Base-by-base conservation (phyloP, 2,329 filamentous ascomycete species). In the Fusarium udum region DNA sequence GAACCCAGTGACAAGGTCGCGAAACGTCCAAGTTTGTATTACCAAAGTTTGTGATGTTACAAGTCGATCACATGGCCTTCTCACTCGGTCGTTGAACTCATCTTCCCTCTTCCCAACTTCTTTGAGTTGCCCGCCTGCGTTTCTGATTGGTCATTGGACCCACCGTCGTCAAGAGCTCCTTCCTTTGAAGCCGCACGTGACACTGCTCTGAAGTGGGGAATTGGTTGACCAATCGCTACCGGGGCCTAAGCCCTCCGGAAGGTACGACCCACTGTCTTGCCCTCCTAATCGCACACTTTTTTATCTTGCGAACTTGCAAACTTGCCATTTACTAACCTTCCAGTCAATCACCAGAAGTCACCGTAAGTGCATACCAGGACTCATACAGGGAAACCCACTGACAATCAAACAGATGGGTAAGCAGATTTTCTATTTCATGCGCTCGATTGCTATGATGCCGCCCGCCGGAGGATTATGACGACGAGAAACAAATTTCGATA, bases 331-430 rank as follows among this genome's bases (percentile, higher is more conserved):
- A 82, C 81, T 67, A 72, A 77, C 80, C 79, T 80, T 83, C 80
- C 79, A 82, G 81, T 85, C 81, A 83, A 84, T 78, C 78, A 78
- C 84, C 83, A 80, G 84, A 80, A 79, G 82, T 84, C 84, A 87
- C 80, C 83, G 86, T 88, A 85, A 83, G 86, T 86, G 73, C 60
- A 61, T 67, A 42, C 1, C 20, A 42, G 67, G 75, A 81, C 79
- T 83, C 77, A 82, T 82, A 49, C 42, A 65, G 72, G 64, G 34
- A 64, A 69, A 62, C 63, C 76, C 13, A 80, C 84, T 87, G 80
- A 87, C 82, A 75, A 76, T 72, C 46, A 64, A 73, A 74, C 81
- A 90, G 88, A 91, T 90, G 89, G 88, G 89, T 91, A 90, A 90
- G 88, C 81, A 78, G 39, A 68, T 71, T 80, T 80, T 69, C 69